phyloP scores from a whole-genome alignment of 352 stramenopile genomes.

The Phytophthora capsici region DNA sequence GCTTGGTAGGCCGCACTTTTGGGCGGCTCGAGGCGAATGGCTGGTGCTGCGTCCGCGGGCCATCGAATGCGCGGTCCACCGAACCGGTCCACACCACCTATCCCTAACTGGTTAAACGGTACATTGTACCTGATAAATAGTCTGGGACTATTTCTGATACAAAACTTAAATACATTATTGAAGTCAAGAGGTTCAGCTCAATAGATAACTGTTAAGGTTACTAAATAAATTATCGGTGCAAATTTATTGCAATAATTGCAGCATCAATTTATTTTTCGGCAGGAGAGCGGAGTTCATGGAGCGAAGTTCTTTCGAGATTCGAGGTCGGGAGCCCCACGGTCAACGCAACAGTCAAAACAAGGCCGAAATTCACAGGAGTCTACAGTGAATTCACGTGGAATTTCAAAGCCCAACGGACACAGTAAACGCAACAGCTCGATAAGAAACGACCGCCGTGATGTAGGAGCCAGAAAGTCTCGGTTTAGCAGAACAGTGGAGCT shows the following conservation, averaged over 20 bases:
- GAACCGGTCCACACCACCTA: slow-evolving; percentile 31
- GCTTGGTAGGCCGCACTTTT: slow-evolving; percentile 21
- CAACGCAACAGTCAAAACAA: not conserved
- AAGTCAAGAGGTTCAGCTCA: no score
- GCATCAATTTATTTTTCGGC: no score
- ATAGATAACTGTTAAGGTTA: no score
- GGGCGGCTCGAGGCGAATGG: slow-evolving; percentile 50
- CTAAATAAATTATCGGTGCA: no score
- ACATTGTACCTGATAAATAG: slow-evolving; percentile 9
- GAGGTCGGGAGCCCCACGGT: not conserved
- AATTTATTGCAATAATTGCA: no score
- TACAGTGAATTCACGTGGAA: not conserved
- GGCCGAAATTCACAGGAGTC: not conserved
- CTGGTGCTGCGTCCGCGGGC: slow-evolving; percentile 56
- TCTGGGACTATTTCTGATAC: no score
- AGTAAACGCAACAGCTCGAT: no score
- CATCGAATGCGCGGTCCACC: slow-evolving; percentile 28
- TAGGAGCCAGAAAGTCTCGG: slow-evolving; percentile 7
- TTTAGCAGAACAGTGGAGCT: slow-evolving; percentile 3
- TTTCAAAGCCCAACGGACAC: slow-evolving; percentile 3
- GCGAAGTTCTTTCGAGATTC: not conserved
- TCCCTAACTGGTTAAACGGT: slow-evolving; percentile 21
- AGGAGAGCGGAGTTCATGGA: slow-evolving; percentile 2
- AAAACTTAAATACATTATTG: no score
- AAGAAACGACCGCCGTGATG: slow-evolving; percentile 3